Evolutionary conservation across 306 rosid species (phyloP), one percentile per base, ranked within the genome.

Genomic region (Glycine soja): DNA sequence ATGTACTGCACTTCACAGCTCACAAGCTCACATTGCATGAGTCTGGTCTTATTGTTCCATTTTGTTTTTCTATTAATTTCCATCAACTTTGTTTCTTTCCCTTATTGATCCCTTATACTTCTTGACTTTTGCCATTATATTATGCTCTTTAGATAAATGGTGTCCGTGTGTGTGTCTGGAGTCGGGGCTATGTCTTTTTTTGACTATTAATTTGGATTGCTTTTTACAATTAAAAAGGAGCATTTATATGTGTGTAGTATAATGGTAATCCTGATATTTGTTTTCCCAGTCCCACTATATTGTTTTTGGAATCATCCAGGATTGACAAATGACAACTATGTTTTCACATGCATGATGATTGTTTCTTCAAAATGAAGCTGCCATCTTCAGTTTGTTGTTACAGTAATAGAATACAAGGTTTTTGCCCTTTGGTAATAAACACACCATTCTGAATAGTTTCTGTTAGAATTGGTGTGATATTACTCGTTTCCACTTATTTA

Each of bases 221-320:
- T 24, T 24, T 24, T 24, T 24, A 24, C 30, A 24, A 24, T 24
- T 24, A 24, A 24, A 19, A 24, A 0, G 30, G 30, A 24, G 30
- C 2, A 24, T 24, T 24, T 24, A 24, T 24, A 19, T n/a, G n/a
- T n/a, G n/a, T n/a, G n/a, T n/a, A n/a, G n/a, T 19, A 24, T 24
- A 24, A 10, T 59, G 66, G 40, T 12, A 13, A 11, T 36, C 15
- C 46, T 32, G 6, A 1, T 32, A 63, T 34, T 34, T 2, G 9
- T 10, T 64, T 34, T 32, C 15, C 67, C n/a, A 30, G 30, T 24
- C 30, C 30, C 30, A 24, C 7, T 0, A 24, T 59, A 12, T 11
- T 38, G 30, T 62, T 32, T 63, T 63, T 32, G 69, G 69, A 9
- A 34, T 61, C 69, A 63, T 63, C 46, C 18, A 63, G 16, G 69